Conservation (phyloP, 768 basidiomycete species). For the Kwoniella sp. region DNA sequence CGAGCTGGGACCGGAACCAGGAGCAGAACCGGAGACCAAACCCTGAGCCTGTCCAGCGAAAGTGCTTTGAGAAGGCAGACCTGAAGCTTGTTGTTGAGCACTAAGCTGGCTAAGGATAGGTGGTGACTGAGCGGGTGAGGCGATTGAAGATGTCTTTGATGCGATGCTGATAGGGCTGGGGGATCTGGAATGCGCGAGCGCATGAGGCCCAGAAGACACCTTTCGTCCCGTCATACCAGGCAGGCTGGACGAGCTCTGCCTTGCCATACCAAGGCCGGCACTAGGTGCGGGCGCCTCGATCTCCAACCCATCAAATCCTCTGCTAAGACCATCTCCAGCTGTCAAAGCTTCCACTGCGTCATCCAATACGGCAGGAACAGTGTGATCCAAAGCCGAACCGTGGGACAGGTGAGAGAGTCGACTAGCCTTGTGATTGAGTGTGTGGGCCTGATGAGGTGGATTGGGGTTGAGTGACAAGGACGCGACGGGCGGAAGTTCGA, state of each 20-base stretch:
- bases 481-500: constrained; percentile 61
- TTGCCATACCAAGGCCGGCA: constrained; percentile 32
- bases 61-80: neutral
- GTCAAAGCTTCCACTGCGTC: constrained; percentile 74
- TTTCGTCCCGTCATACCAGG: constrained; percentile 18
- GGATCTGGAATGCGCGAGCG: constrained; percentile 24
- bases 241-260: constrained; percentile 35
- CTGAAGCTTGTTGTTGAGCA: constrained; percentile 16
- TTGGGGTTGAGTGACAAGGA: constrained; percentile 49
- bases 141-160: constrained; percentile 23
- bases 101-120: constrained; percentile 40
- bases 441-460: constrained; percentile 30
- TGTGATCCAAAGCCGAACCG: constrained; percentile 70
- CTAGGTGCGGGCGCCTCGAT: constrained; percentile 48
- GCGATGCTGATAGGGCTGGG: constrained; percentile 41
- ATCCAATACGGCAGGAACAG: constrained; percentile 75
- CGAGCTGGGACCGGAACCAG: neutral
- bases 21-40: neutral
- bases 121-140: constrained; percentile 37
- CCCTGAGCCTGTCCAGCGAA: neutral
- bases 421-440: constrained; percentile 48
- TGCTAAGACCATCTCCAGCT: constrained; percentile 12
- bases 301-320: constrained; percentile 38
- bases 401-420: constrained; percentile 50
- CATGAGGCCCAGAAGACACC: constrained; percentile 9